A percentile compares a stretch with the other conserved stretches of the same genome.
Conservation (phyloP, 108 stramenopile species). For the Bacterosira constricta region DNA sequence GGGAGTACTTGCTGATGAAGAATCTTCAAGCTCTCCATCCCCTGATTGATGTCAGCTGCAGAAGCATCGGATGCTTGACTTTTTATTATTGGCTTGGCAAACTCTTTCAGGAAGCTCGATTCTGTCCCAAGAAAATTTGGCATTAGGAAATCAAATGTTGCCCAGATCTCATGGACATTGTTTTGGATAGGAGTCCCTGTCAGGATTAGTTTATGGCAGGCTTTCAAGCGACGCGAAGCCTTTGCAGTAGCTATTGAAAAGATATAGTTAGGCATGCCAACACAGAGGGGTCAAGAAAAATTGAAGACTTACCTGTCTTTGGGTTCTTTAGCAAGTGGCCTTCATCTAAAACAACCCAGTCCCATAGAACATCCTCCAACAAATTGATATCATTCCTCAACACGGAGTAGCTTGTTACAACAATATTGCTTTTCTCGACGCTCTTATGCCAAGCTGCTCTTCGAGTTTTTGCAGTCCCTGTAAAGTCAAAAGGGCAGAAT, state of each 20-base stretch:
- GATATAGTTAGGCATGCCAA: neutral
- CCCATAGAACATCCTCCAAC: conserved; percentile 64
- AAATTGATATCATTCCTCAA: conserved; percentile 66
- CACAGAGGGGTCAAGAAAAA: neutral
- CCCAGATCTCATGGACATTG: conserved; percentile 97
- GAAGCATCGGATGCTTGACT: conserved; percentile 69
- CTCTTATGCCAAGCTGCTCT: conserved; percentile 22
- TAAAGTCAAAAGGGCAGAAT: conserved; percentile 57
- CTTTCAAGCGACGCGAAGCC: conserved; percentile 72
- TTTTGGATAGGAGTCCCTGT: conserved; percentile 97
- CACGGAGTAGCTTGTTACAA: conserved; percentile 88
- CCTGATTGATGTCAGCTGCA: conserved; percentile 51
- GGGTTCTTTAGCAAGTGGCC: conserved; percentile 95
- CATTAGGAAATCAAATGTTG: conserved; percentile 96
- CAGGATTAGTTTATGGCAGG: conserved; percentile 82
- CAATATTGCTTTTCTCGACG: conserved; percentile 61
- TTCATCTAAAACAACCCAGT: conserved; percentile 91
- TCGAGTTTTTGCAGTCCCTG: conserved; percentile 43
- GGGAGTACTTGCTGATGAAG: conserved; percentile 94
- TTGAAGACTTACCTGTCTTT: conserved; percentile 58
- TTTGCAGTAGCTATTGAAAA: conserved; percentile 61
- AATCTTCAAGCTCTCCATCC: conserved; percentile 81
- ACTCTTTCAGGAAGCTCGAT: conserved; percentile 80
- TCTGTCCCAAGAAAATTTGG: conserved; percentile 93
- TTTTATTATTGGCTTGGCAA: conserved; percentile 78